Evolutionary conservation across 306 rosid species (phyloP).

Genomic region (Dryas octopetala): DNA sequence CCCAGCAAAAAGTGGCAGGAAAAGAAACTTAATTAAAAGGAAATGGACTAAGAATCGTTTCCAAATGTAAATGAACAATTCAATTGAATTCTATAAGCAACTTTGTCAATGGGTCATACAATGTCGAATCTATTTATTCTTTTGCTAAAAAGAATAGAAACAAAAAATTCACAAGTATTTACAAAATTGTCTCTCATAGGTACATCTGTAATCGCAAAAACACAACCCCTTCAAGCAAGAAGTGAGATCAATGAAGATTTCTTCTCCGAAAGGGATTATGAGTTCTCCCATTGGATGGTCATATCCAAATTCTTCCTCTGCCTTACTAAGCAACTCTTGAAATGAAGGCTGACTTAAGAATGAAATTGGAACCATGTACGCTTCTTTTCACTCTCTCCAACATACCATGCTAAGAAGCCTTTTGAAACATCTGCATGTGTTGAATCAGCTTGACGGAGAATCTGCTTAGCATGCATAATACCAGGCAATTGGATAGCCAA

Average conservation of each 20-base stretch:
- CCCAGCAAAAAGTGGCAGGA: too few relatives aligned
- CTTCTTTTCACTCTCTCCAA: constrained; percentile 38
- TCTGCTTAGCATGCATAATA: constrained; percentile 24
- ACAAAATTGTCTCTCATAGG: too few relatives aligned
- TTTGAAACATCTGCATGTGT: constrained; percentile 32
- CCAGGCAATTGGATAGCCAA: neutral
- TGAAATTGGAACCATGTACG: constrained; percentile 41
- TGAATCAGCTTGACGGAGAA: neutral
- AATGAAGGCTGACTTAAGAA: constrained; percentile 43
- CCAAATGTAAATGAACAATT: too few relatives aligned
- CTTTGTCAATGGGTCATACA: too few relatives aligned
- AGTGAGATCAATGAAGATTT: constrained; percentile 29
- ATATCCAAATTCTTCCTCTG: constrained; percentile 48
- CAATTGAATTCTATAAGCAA: too few relatives aligned
- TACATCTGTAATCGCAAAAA: too few relatives aligned
- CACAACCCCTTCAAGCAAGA: constrained; percentile 14
- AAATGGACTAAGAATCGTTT: too few relatives aligned
- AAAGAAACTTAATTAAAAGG: too few relatives aligned
- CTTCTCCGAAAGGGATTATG: constrained; percentile 47
- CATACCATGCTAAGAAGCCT: constrained; percentile 44
- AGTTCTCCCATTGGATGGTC: constrained; percentile 54
- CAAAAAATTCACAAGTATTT: too few relatives aligned
- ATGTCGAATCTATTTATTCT: too few relatives aligned
- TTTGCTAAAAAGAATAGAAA: too few relatives aligned
- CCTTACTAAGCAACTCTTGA: constrained; percentile 34